These are phyloP conservation scores for Pyrenochaeta sp. DNA, from an alignment of 2,329 filamentous ascomycete species.

Conservation along the genomic window DNA sequence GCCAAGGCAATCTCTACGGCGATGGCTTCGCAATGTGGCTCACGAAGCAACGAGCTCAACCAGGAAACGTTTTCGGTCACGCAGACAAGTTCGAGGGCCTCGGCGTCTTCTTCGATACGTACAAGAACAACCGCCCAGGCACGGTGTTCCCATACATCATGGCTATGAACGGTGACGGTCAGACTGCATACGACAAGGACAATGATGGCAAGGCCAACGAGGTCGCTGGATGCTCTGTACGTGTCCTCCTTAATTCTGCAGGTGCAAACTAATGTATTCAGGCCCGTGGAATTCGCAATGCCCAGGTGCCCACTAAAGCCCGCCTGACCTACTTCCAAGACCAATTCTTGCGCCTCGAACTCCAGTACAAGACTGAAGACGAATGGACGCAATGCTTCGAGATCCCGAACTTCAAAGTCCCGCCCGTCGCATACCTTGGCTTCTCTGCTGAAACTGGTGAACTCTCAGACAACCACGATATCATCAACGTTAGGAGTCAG, in stretches of 20 bases:
- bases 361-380: conserved; percentile 91
- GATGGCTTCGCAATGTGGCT: conserved; percentile 99
- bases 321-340: conserved; percentile 96
- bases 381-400: conserved; percentile 93
- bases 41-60: conserved; percentile 85
- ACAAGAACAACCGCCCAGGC: conserved; percentile 98
- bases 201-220: conserved; percentile 95
- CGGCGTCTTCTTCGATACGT: conserved; percentile 96
- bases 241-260: conserved; percentile 25
- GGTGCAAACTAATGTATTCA: conserved; percentile 38
- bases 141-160: conserved; percentile 97
- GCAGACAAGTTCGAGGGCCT: conserved; percentile 91
- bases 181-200: conserved; percentile 88
- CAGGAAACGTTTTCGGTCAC: conserved; percentile 87
- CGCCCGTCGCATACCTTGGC: conserved; percentile 71
- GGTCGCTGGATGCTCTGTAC: conserved; percentile 87
- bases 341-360: conserved; percentile 85
- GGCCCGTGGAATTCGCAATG: conserved; percentile 85
- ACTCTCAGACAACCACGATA: conserved; percentile 96
- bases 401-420: conserved; percentile 72
- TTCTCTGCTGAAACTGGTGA: conserved; percentile 91
- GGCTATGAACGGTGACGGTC: conserved; percentile 95
- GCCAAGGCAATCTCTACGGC: conserved; percentile 87
- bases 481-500: conserved; percentile 83
- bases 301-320: conserved; percentile 78